phyloP scores from a whole-genome alignment of 495 filamentous ascomycete genomes.

The Amphirosellinia nigrospora region DNA sequence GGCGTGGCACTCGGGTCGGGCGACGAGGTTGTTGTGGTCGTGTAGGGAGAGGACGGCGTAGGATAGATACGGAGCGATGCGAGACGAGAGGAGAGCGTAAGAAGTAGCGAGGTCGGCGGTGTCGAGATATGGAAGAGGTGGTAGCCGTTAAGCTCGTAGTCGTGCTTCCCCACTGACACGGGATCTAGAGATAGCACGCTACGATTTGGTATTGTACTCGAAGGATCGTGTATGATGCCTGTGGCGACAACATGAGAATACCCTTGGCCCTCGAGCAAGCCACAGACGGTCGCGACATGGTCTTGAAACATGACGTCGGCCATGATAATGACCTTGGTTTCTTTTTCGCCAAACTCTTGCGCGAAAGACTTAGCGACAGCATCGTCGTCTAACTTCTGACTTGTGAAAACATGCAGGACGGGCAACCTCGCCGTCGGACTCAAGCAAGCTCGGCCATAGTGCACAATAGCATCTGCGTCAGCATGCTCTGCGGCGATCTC shows the following conservation, averaged over 20 bases:
- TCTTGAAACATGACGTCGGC: conserved; percentile 86
- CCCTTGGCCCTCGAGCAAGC: conserved; percentile 50
- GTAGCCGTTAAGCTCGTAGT: conserved; percentile 65
- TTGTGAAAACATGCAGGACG: conserved; percentile 91
- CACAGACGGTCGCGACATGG: conserved; percentile 59
- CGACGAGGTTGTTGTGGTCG: conserved; percentile 56
- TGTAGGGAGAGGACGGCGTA: conserved; percentile 54
- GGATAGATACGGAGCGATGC: conserved; percentile 78
- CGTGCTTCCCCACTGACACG: conserved; percentile 9
- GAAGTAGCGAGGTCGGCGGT: conserved; percentile 81
- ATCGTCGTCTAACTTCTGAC: conserved; percentile 65
- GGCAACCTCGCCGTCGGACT: conserved; percentile 88
- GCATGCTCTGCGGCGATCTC: conserved; percentile 96
- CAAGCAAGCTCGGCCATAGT: conserved; percentile 92
- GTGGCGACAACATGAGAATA: conserved; percentile 75
- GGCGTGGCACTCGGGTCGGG: conserved; percentile 42
- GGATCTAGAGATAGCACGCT: conserved; percentile 37
- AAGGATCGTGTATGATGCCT: conserved; percentile 76
- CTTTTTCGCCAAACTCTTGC: conserved; percentile 65
- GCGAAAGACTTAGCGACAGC: conserved; percentile 67
- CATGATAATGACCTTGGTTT: conserved; percentile 76
- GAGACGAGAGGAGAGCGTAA: conserved; percentile 86
- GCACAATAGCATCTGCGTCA: conserved; percentile 87
- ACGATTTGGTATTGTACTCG: conserved; percentile 85
- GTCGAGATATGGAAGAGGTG: conserved; percentile 88